Evolutionary conservation across 331 rosid genomes (phyloP), one percentile per base, ranked within the genome.

Genomic region (Spiraea crenata): DNA sequence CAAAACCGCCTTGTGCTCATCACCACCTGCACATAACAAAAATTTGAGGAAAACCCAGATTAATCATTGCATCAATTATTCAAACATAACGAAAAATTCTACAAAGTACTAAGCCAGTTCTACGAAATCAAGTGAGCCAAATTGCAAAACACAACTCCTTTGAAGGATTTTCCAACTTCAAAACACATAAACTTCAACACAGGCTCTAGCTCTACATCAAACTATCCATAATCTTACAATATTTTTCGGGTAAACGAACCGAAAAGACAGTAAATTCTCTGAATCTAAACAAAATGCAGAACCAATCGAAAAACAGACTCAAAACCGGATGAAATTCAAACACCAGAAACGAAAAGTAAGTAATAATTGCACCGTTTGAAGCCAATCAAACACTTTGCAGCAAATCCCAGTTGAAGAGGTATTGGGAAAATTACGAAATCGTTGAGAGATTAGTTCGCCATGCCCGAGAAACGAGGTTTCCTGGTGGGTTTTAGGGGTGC

Each of bases 1-100:
- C 1, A 52, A 52, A 68, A 51, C 63, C 35, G 56, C 15, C 31
- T 11, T 25, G 38, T 40, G 48, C 73, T 68, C 13, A 68, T 51
- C 49, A 1, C 15, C 54, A 55, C 73, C 73, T 55, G 42, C 47
- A 55, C 58, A 20, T 20, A 49, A 25, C 4, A 41, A 63, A 56
- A 52, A 68, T 25, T 67, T 10, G 15, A 67, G 37, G 17, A 7
- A 67, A 57, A 67, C 49, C 16, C 14, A 7, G 17, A 37, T 67
- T 17, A 51, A 7, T 10, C 12, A 0, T 5, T 42, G n/a, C 9
- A 25, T 25, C 31, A 2, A 25, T 25, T 25, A 25, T 25, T 25
- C 31, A 25, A 25, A 25, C 31, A n/a, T n/a, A n/a, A n/a, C n/a
- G n/a, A n/a, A n/a, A n/a, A n/a, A n/a, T n/a, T n/a, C n/a, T n/a